Conservation (phyloP, 1,139 yeast genomes). For the Sugiyamaella xylanicola region DNA sequence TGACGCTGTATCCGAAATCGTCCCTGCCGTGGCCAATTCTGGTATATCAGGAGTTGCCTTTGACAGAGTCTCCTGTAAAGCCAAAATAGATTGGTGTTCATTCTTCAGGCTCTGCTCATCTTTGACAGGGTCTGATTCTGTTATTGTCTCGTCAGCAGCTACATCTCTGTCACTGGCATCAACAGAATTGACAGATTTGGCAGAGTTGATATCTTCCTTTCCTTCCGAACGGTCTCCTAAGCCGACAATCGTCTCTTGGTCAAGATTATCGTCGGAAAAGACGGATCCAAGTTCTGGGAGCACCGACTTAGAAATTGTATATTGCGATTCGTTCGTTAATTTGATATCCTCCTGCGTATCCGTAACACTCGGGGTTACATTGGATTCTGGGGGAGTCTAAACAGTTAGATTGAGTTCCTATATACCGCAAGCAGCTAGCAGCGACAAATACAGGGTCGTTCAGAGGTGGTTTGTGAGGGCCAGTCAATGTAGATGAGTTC, state of each 20-base stretch:
- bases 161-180: neutral
- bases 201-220: neutral
- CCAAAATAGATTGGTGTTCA: too few relatives aligned
- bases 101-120: too few relatives aligned
- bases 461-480: too few relatives aligned
- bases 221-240: neutral
- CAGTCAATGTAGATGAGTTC: too few relatives aligned
- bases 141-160: neutral
- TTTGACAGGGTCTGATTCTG: too few relatives aligned
- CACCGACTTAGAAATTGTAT: neutral
- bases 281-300: conserved; percentile 6
- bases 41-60: too few relatives aligned
- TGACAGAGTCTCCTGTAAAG: too few relatives aligned
- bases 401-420: neutral
- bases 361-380: neutral
- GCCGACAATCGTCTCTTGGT: neutral
- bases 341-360: neutral
- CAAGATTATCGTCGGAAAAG: neutral
- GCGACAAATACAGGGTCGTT: too few relatives aligned
- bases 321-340: neutral
- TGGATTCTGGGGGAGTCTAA: neutral
- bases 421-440: too few relatives aligned
- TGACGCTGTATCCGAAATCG: too few relatives aligned
- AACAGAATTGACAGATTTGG: neutral
- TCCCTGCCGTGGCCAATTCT: too few relatives aligned